Evolutionary conservation across 1,284 basidiomycete species (phyloP).

Genomic region (Cystobasidium slooffiae): DNA sequence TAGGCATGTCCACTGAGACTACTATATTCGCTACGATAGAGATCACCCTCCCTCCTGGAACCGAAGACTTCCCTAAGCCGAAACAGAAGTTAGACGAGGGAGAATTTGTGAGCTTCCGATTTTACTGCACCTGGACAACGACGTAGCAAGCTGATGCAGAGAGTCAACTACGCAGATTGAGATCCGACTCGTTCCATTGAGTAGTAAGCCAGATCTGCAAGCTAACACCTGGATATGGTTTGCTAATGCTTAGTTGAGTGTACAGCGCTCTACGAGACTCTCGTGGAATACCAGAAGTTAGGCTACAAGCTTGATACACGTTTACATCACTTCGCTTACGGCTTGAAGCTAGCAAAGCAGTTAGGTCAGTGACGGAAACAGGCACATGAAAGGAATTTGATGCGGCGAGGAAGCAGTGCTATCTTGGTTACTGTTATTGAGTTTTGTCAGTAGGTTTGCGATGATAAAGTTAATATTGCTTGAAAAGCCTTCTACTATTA

Average conservation of each 20-base stretch:
- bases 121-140: background rate
- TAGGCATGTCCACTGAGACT: slow-evolving; percentile 62
- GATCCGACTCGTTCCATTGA: slow-evolving; percentile 70
- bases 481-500: no score
- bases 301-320: slow-evolving; percentile 78
- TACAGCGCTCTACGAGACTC: slow-evolving; percentile 18
- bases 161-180: slow-evolving; percentile 65
- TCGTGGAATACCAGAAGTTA: slow-evolving; percentile 69
- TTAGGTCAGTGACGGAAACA: background rate
- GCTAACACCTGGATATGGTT: background rate
- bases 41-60: slow-evolving; percentile 65
- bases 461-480: no score
- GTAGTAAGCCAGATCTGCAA: slow-evolving; percentile 61
- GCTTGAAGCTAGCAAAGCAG: slow-evolving; percentile 61
- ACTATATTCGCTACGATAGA: slow-evolving; percentile 78
- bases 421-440: no score
- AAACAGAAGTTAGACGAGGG: slow-evolving; percentile 74
- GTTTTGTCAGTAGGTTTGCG: no score
- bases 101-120: slow-evolving; percentile 58
- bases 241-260: background rate
- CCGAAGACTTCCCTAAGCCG: slow-evolving; percentile 62
- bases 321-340: slow-evolving; percentile 72
- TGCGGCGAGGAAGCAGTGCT: background rate
- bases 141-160: background rate
- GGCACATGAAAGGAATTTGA: background rate